Conservation (phyloP, 2,329 filamentous ascomycete genomes). For the Cladophialophora carrionii region DNA sequence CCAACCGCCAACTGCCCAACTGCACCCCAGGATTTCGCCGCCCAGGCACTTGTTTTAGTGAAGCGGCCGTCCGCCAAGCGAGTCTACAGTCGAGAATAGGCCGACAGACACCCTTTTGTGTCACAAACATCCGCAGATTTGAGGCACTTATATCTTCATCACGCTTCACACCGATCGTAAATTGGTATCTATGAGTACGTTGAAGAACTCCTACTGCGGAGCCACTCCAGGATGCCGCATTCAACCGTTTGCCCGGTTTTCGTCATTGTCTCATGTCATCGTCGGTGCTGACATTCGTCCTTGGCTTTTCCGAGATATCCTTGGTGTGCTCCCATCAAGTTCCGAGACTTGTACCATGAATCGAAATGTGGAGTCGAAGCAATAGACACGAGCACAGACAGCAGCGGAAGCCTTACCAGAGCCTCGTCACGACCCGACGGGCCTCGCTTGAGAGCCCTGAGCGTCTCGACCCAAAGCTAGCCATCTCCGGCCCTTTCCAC, state of each 20-base stretch:
- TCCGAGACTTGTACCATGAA: background rate
- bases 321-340: background rate
- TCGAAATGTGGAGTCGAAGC: background rate
- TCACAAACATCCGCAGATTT: background rate
- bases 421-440: background rate
- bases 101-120: background rate
- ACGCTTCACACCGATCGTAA: background rate
- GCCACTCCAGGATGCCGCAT: background rate
- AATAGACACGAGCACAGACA: background rate
- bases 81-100: background rate
- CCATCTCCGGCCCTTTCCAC: background rate
- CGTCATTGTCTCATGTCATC: conserved; percentile 6
- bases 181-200: background rate
- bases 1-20: no score
- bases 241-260: background rate
- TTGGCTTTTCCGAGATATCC: background rate
- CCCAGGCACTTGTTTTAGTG: conserved; percentile 2
- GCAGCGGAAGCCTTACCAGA: background rate
- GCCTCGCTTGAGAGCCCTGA: background rate
- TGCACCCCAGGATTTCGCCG: background rate
- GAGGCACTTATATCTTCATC: background rate
- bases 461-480: background rate
- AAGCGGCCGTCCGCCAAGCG: background rate
- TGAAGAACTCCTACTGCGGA: background rate
- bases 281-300: background rate